Conservation (phyloP, 192 early-diverging fungal genomes). For the Tieghemiomyces parasiticus region DNA sequence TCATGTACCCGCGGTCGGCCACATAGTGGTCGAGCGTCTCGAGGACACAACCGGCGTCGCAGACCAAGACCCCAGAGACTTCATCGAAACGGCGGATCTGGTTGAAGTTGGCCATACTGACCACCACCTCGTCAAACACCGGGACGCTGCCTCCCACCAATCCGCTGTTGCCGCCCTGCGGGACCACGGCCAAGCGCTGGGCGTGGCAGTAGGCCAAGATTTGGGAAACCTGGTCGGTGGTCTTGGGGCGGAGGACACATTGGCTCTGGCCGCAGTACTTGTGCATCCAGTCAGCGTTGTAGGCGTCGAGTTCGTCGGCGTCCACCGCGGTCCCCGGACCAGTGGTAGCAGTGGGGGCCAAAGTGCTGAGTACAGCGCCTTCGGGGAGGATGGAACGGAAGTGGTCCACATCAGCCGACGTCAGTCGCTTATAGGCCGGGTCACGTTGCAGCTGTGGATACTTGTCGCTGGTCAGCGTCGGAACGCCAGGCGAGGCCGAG, state of each 20-base stretch:
- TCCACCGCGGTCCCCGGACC: constrained; percentile 7
- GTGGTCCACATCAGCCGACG: not conserved
- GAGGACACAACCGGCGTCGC: constrained; percentile 86
- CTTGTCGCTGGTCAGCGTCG: constrained; percentile 10
- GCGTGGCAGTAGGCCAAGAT: constrained; percentile 81
- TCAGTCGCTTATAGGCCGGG: not conserved
- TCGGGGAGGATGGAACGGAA: not conserved
- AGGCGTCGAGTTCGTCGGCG: constrained; percentile 42
- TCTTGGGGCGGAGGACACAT: constrained; percentile 76
- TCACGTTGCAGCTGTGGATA: constrained; percentile 8
- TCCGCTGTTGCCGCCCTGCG: constrained; percentile 97
- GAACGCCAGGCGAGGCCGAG: no score
- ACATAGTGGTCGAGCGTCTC: constrained; percentile 80
- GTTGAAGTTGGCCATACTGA: constrained; percentile 69
- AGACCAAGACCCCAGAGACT: constrained; percentile 70
- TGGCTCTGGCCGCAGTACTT: constrained; percentile 78
- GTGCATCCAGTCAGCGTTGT: constrained; percentile 87
- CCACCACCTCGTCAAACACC: constrained; percentile 88
- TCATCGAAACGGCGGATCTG: constrained; percentile 55
- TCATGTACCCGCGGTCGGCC: constrained; percentile 67
- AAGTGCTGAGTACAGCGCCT: not conserved
- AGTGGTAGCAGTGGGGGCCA: not conserved
- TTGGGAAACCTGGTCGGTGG: constrained; percentile 64
- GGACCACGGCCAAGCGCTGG: constrained; percentile 75
- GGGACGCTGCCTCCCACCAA: constrained; percentile 91